Conservation (phyloP, 345 rosid genomes). For the Eucalyptus curtisii region DNA sequence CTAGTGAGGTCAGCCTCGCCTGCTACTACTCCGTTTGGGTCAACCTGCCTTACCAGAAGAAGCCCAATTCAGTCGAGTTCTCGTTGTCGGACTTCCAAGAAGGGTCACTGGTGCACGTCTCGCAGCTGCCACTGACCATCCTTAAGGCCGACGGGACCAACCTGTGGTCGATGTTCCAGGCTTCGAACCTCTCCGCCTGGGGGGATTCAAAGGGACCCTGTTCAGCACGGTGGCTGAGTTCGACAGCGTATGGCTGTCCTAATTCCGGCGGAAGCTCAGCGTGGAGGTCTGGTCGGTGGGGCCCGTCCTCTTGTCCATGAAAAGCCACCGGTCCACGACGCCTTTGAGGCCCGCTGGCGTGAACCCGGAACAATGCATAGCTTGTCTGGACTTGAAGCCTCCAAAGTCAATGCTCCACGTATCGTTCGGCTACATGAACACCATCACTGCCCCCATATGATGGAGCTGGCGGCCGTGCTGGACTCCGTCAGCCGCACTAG, state of each 20-base stretch:
- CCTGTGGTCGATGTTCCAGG: conserved; percentile 30
- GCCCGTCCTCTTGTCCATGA: conserved; percentile 28
- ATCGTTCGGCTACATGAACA: conserved; percentile 58
- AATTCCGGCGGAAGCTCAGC: conserved; percentile 30
- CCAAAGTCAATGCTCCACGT: conserved; percentile 37
- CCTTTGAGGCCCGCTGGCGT: neutral
- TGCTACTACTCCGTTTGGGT: conserved; percentile 51
- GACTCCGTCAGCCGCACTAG: conserved; percentile 33
- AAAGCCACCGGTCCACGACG: neutral
- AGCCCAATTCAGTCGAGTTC: conserved; percentile 16
- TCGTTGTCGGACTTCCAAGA: conserved; percentile 37
- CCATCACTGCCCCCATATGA: conserved; percentile 43
- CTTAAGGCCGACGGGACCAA: conserved; percentile 36
- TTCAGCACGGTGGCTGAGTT: conserved; percentile 51
- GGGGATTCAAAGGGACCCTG: conserved; percentile 32
- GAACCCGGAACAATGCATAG: conserved; percentile 4
- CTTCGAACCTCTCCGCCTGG: conserved; percentile 27
- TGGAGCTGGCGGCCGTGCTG: conserved; percentile 38
- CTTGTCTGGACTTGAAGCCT: conserved; percentile 55
- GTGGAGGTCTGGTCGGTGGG: conserved; percentile 47
- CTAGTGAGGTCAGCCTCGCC: conserved; percentile 39
- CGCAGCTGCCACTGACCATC: conserved; percentile 28
- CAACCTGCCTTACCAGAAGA: conserved; percentile 19
- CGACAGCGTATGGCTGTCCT: conserved; percentile 28
- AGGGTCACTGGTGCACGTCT: conserved; percentile 25